A percentile compares a stretch with the other conserved stretches of the same genome.
phyloP scores from a whole-genome alignment of 441 rosid genomes.

The Corymbia calophylla region DNA sequence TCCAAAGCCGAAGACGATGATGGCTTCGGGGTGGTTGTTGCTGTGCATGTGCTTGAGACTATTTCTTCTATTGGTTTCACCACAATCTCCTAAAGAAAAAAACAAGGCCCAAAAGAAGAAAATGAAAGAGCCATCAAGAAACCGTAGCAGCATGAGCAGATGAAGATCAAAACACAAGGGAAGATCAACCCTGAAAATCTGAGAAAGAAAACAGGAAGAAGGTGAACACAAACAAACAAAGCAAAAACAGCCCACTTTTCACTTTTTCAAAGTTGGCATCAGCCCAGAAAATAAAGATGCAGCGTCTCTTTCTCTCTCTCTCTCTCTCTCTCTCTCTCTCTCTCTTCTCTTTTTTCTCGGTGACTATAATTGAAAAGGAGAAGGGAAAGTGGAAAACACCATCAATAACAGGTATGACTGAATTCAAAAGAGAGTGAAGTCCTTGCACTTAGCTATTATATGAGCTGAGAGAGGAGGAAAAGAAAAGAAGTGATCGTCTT shows the following conservation, averaged over 20 bases:
- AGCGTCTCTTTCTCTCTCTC: background rate
- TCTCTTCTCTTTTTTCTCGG: background rate
- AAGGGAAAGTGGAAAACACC: background rate
- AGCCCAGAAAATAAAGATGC: background rate
- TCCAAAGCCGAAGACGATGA: background rate
- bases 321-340: background rate
- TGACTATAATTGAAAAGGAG: background rate
- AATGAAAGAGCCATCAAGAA: background rate
- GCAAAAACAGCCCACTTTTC: background rate
- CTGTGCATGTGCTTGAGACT: conserved; percentile 45
- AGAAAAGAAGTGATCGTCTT: conserved; percentile 1
- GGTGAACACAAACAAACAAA: background rate
- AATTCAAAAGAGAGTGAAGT: background rate
- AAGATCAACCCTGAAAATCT: background rate
- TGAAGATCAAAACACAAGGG: conserved; percentile 17
- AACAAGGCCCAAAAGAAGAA: background rate
- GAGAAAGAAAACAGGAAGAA: background rate
- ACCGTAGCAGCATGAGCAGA: background rate
- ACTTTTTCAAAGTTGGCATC: background rate
- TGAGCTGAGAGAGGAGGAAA: background rate
- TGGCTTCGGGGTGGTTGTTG: conserved; percentile 21
- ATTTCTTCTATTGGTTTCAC: conserved; percentile 81
- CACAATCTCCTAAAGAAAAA: conserved; percentile 51
- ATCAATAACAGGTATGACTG: background rate
- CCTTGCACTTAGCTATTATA: background rate